Conservation (phyloP, 2,329 filamentous ascomycete genomes). For the Colletotrichum sp. region DNA sequence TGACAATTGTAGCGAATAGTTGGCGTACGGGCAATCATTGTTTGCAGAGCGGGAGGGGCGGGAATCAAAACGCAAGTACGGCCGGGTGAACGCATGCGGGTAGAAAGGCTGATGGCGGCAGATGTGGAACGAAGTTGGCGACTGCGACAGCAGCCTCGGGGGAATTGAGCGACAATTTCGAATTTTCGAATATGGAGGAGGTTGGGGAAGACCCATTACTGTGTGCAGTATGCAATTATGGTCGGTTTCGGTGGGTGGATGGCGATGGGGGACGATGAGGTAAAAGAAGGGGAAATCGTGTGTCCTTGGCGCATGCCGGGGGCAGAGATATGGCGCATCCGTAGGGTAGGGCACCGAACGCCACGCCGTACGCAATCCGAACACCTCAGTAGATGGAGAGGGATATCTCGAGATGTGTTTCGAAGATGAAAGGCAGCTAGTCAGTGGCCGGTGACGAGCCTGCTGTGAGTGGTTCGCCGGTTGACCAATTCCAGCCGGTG, state of each 20-base stretch:
- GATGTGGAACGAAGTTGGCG: background rate
- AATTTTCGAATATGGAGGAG: background rate
- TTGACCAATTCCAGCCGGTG: background rate
- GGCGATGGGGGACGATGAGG: slow-evolving; percentile 1
- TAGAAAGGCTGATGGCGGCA: background rate
- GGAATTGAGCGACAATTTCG: background rate
- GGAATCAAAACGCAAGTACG: background rate
- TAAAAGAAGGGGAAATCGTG: background rate
- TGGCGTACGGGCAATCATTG: background rate
- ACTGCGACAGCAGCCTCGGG: background rate
- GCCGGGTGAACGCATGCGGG: background rate
- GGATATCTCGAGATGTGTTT: background rate
- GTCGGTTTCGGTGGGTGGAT: slow-evolving; percentile 5
- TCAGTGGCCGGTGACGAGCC: background rate
- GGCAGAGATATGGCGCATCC: background rate
- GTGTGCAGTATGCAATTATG: background rate
- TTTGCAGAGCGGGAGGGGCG: background rate
- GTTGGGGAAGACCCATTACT: background rate
- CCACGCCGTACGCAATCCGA: background rate
- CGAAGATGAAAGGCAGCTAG: background rate
- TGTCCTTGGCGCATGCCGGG: background rate
- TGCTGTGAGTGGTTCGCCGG: background rate
- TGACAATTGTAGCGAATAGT: background rate
- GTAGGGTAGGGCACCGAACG: background rate
- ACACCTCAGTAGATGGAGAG: background rate